A percentile compares a stretch with the other conserved stretches of the same genome.
phyloP scores from a whole-genome alignment of 2,329 filamentous ascomycete genomes.

The Paraconiothyrium sp. region DNA sequence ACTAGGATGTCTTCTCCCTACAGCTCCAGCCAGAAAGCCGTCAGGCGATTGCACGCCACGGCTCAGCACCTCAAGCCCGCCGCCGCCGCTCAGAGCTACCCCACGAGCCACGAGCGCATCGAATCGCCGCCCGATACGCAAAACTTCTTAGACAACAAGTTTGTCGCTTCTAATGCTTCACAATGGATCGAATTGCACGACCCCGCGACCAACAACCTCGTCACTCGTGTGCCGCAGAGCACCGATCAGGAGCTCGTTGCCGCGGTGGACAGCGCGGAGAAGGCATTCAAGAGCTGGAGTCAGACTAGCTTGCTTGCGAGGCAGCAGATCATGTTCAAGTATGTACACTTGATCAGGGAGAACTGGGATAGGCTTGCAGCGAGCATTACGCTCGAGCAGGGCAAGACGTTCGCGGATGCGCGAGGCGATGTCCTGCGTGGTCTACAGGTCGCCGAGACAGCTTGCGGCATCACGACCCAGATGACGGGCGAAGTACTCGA shows the following conservation, averaged over 20 bases:
- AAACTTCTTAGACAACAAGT: conserved; percentile 85
- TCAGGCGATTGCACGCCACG: conserved; percentile 64
- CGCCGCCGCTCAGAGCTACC: conserved; percentile 67
- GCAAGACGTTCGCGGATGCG: conserved; percentile 86
- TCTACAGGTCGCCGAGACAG: conserved; percentile 84
- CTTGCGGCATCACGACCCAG: conserved; percentile 81
- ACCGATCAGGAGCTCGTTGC: conserved; percentile 80
- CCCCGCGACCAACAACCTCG: conserved; percentile 85
- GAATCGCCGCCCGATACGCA: conserved; percentile 74
- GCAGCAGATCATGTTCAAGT: conserved; percentile 90
- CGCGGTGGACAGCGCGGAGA: conserved; percentile 77
- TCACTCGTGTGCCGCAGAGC: conserved; percentile 84
- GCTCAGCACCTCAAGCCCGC: conserved; percentile 60
- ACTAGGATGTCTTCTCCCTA: conserved; percentile 52
- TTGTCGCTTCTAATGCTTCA: conserved; percentile 72
- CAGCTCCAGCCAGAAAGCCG: conserved; percentile 51
- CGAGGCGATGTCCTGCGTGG: conserved; percentile 83
- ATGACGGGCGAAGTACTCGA: conserved; percentile 85
- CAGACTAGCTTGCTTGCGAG: conserved; percentile 75
- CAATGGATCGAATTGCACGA: conserved; percentile 83
- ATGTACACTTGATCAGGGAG: conserved; percentile 79
- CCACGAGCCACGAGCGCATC: conserved; percentile 76
- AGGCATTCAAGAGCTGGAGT: conserved; percentile 79
- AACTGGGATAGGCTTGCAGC: conserved; percentile 87
- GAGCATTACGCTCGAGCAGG: conserved; percentile 87